Evolutionary conservation across 1,284 basidiomycete genomes (phyloP), one percentile per base, ranked within the genome.

Genomic region (Cutaneotrichosporon sp.): DNA sequence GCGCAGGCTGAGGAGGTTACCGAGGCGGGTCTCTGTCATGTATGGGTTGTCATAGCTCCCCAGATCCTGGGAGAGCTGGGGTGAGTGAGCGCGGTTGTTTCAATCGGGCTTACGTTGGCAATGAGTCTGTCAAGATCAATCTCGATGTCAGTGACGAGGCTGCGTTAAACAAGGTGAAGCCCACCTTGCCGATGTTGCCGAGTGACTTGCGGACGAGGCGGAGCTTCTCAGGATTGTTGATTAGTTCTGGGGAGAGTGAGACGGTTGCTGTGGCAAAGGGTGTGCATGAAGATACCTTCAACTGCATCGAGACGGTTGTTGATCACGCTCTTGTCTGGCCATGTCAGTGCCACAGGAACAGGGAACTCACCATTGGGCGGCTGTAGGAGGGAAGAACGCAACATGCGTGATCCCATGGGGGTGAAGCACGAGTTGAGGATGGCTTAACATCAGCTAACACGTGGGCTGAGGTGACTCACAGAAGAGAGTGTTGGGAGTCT

Each of bases 111-210:
- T 72, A 91, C 91, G 22, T 85, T 85, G 43, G 85, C 84, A 34
- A 95, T 89, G 6, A 97, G 82, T 72, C 90, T 93, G 76, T 97
- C 95, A 27, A 95, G 84, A 71, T 97, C 94, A 71, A 90, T 83
- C 76, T 90, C 36, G 13, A 59, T 16, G 34, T 42, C 7, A 73
- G 61, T 51, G 50, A 47, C 11, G 14, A 20, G n/a, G n/a, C n/a
- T n/a, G n/a, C n/a, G n/a, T n/a, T n/a, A 14, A 24, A 1, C 38
- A 8, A 22, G 14, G 11, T 49, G 18, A 16, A 20, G 49, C 56
- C 7, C 16, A 65, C 67, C 81, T 57, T 90, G 67, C 87, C 87
- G 45, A 92, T 79, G 3, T 82, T 76, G 70, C 87, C 89, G 54
- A 95, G 81, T 1, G 86, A 87, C 64, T 87, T 84, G 59, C 86